These are phyloP conservation scores for Boletus semigastroideus DNA, from an alignment of 1,284 basidiomycete species.

Conservation along the genomic window DNA sequence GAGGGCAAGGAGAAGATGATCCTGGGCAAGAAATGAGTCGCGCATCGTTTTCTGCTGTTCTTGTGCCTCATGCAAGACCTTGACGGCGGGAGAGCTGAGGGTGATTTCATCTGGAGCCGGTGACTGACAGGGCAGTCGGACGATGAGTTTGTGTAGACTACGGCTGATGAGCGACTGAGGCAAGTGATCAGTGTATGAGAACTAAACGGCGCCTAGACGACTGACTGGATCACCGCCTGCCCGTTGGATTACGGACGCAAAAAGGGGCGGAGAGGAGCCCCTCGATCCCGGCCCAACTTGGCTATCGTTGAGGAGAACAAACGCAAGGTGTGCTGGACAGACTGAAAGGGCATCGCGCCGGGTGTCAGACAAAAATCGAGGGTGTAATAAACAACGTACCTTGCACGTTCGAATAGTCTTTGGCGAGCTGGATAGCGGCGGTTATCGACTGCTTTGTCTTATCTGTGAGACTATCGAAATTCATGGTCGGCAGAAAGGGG, in stretches of 20 bases:
- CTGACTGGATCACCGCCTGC: constrained; percentile 74
- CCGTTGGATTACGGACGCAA: constrained; percentile 72
- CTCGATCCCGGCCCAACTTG: constrained; percentile 32
- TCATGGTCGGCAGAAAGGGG: constrained; percentile 42
- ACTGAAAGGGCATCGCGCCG: constrained; percentile 39
- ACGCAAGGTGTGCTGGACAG: constrained; percentile 76
- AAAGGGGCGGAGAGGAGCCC: constrained; percentile 48
- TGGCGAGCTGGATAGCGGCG: constrained; percentile 76
- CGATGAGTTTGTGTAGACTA: constrained; percentile 65
- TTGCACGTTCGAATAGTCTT: constrained; percentile 80
- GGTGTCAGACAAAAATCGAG: too few relatives aligned
- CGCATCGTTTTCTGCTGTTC: constrained; percentile 84
- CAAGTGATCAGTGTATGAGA: constrained; percentile 33
- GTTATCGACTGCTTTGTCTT: constrained; percentile 67
- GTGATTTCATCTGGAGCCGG: constrained; percentile 82
- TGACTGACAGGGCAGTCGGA: constrained; percentile 79
- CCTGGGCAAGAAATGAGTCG: constrained; percentile 92
- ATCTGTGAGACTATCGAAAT: constrained; percentile 75
- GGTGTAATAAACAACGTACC: constrained; percentile 34
- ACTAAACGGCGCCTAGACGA: constrained; percentile 4
- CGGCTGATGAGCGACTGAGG: constrained; percentile 57
- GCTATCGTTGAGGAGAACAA: constrained; percentile 68
- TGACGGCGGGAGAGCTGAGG: constrained; percentile 59
- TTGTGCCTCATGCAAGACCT: constrained; percentile 81
- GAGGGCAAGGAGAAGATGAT: constrained; percentile 73